Evolutionary conservation across 768 basidiomycete species (phyloP).

Genomic region (Strobilomyces echinocephalus): DNA sequence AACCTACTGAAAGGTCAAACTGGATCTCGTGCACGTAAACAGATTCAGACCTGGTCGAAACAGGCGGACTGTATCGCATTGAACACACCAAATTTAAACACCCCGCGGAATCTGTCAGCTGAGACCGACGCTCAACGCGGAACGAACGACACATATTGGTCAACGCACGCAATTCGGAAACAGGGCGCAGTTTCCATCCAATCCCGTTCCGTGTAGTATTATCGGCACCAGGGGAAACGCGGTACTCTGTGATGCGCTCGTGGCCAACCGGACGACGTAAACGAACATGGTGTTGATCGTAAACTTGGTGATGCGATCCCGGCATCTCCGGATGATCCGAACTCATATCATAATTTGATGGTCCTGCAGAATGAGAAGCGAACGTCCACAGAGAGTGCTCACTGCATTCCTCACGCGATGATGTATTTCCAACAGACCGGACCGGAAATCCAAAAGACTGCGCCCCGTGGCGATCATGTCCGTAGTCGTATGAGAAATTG

Average conservation of each 20-base stretch:
- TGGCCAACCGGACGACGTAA: neutral
- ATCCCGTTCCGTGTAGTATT: slow-evolving; percentile 35
- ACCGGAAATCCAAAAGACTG: neutral
- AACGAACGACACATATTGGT: neutral
- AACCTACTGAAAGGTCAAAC: slow-evolving; percentile 41
- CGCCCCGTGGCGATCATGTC: neutral
- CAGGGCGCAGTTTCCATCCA: slow-evolving; percentile 56
- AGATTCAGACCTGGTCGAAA: slow-evolving; percentile 56
- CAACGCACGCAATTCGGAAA: slow-evolving; percentile 65
- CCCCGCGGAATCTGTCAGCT: slow-evolving; percentile 77
- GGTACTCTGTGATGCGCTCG: neutral
- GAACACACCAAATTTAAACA: slow-evolving; percentile 89
- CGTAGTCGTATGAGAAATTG: neutral
- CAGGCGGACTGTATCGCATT: slow-evolving; percentile 88
- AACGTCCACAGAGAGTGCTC: neutral
- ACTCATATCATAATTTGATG: neutral
- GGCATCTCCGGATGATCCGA: neutral
- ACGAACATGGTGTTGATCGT: neutral
- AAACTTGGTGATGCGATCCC: neutral
- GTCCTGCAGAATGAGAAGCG: slow-evolving; percentile 5
- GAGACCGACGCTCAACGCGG: slow-evolving; percentile 7
- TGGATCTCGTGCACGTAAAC: neutral
- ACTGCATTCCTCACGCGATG: neutral
- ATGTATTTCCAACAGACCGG: neutral
- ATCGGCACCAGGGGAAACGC: neutral